Evolutionary conservation across 2,329 filamentous ascomycete species (phyloP), one percentile per base, ranked within the genome.

Genomic region (Aspergillus sergii): DNA sequence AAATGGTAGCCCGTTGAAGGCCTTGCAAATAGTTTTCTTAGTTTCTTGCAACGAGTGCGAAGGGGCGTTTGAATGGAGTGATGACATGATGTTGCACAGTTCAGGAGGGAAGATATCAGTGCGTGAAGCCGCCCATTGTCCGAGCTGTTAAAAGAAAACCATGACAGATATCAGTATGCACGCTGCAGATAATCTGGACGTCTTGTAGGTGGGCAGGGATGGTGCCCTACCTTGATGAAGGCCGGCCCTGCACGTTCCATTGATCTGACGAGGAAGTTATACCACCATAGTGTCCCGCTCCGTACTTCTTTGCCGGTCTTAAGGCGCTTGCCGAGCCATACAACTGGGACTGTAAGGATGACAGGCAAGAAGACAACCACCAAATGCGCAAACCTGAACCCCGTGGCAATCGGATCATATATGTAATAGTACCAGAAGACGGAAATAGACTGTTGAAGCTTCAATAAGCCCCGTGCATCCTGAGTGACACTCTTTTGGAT

Each of bases 91-190:
- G 50, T 87, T 87, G 80, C 95, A 99, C 86, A 99, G 88, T 77
- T 97, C 89, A 26, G 86, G 91, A 1, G 95, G 95, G 75, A 99
- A 99, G 73, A 99, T 97, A 78, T 99, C 95, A 48, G 94, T 92
- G 75, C 95, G 86, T 6, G 95, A 98, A 3, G 95, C 95, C 21
- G 95, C 95, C 95, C 95, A 99, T 88, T 99, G 95, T 19, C 95
- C 95, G 60, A 99, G 87, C 89, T 94, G 70, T 62, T 56, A 48
- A 21, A 46, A n/a, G 36, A 45, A 26, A 36, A 26, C 34, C 34
- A 55, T 6, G 4, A 39, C 51, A 26, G 36, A 16, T 12, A 45
- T 65, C 39, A 58, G 60, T 60, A 51, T 54, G 45, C 19, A 36
- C 19, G 46, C 30, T 30, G 12, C 21, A 57, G 34, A 11, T 16